Evolutionary conservation across 805 yeast species (phyloP), one percentile per base, ranked within the genome.

Genomic region (Metschnikowia cubensis): DNA sequence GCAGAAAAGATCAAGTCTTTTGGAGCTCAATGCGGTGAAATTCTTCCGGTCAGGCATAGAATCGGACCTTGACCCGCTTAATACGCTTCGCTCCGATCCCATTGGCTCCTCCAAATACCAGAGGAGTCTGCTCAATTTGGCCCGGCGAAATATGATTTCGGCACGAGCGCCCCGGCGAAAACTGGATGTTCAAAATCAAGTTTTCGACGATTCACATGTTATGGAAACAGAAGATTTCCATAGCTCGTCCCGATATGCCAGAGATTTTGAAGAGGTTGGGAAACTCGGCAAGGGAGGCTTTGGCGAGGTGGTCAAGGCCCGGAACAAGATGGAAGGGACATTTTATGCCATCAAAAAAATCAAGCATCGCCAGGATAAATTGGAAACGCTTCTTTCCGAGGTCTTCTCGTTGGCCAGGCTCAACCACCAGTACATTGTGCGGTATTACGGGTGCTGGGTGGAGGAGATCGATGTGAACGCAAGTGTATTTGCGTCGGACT

Each of bases 371-470:
- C 86, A 87, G 44, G 84, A 87, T 59, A 85, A 87, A 57, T 72
- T 94, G 39, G 84, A 95, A 21, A 81, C 86, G 4, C 85, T 94
- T 52, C 71, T 94, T 50, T 89, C 87, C 53, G 99, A 94, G 61
- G 99, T 94, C 0, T 83, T 91, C 80, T 77, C 96, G 10, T 76
- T 94, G 57, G 96, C 98, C 2, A 76, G 98, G 52, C 74, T 94
- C 47, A 92, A 91, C 59, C 97, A 94, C 63, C 97, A 91, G 63
- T 92, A 89, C 65, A 97, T 94, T 37, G 99, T 94, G 3, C 73
- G 99, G 50, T 94, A 94, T 67, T 94, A 88, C 68, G 96, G 97
- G 3, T 96, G 97, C 0, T 94, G 99, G 99, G 79, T 92, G 4
- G 97, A 91, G 62, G 95, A 89, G 49, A 84, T 83, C 29, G 48